Evolutionary conservation across 768 basidiomycete genomes (phyloP).

Genomic region (Boletus rubescentipes): DNA sequence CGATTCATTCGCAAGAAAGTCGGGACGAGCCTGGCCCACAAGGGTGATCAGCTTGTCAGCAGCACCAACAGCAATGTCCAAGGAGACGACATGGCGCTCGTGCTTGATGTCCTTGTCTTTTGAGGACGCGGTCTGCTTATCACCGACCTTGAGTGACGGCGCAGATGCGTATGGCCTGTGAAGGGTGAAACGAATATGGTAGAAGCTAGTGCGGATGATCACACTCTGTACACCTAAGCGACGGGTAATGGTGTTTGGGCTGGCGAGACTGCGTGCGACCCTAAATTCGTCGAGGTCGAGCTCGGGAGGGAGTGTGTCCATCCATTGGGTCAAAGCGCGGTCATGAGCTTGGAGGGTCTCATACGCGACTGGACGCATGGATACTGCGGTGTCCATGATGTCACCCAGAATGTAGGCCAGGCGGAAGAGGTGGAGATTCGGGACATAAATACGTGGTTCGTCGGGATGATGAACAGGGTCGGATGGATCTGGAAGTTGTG

Average conservation of each 20-base stretch:
- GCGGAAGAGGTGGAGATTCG: constrained; percentile 72
- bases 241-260: constrained; percentile 54
- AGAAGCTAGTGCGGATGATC: constrained; percentile 72
- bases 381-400: constrained; percentile 83
- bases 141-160: constrained; percentile 23
- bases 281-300: constrained; percentile 75
- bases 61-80: constrained; percentile 72
- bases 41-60: constrained; percentile 79
- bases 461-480: constrained; percentile 43
- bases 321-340: constrained; percentile 68
- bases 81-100: constrained; percentile 53
- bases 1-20: constrained; percentile 67
- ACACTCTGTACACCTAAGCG: constrained; percentile 80
- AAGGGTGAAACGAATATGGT: constrained; percentile 82
- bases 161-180: constrained; percentile 69
- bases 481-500: constrained; percentile 68
- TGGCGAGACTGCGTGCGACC: constrained; percentile 70
- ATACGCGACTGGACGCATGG: constrained; percentile 76
- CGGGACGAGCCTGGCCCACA: constrained; percentile 72
- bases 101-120: constrained; percentile 27
- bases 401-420: constrained; percentile 80
- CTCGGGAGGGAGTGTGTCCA: constrained; percentile 72
- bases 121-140: constrained; percentile 33
- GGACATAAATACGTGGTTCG: constrained; percentile 67
- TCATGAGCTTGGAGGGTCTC: constrained; percentile 73